phyloP scores from a whole-genome alignment of 371 early-diverging fungal species.

The Blastocladiella emersonii region DNA sequence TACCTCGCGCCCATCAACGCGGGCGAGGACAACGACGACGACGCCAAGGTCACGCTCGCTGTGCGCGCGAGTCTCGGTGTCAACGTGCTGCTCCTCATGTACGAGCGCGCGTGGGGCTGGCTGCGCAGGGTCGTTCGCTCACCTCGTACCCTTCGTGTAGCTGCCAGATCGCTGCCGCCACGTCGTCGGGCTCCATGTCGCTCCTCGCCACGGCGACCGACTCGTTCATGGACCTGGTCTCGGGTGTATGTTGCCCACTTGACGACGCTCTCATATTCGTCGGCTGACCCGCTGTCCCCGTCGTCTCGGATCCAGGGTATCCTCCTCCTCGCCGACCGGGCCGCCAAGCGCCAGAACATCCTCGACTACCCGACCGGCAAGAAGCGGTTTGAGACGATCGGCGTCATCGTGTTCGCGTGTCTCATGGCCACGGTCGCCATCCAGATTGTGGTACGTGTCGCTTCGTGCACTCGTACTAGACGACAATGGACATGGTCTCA shows the following conservation, averaged over 20 bases:
- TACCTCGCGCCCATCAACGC: slow-evolving; percentile 38
- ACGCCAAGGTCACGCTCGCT: not conserved
- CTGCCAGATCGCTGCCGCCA: slow-evolving; percentile 62
- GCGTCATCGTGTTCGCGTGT: slow-evolving; percentile 82
- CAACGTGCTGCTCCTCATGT: not conserved
- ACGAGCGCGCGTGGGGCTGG: not conserved
- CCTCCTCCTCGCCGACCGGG: slow-evolving; percentile 45
- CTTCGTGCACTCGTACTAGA: not conserved
- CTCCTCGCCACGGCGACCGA: slow-evolving; percentile 88
- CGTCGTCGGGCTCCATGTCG: slow-evolving; percentile 67
- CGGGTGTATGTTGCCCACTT: slow-evolving; percentile 24
- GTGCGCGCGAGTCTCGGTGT: not conserved
- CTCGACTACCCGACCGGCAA: slow-evolving; percentile 76
- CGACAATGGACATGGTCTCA: not conserved
- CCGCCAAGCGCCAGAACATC: slow-evolving; percentile 43
- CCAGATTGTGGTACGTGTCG: slow-evolving; percentile 52
- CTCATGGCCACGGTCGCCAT: slow-evolving; percentile 82
- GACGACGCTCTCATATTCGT: not conserved
- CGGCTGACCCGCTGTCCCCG: no score
- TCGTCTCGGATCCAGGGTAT: no score
- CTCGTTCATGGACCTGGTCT: slow-evolving; percentile 78
- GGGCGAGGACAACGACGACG: slow-evolving; percentile 11
- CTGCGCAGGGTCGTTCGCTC: not conserved
- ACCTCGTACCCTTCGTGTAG: no score
- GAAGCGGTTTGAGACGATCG: slow-evolving; percentile 75